phyloP scores from a whole-genome alignment of 2,329 filamentous ascomycete genomes.

The Macrophomina phaseolina region DNA sequence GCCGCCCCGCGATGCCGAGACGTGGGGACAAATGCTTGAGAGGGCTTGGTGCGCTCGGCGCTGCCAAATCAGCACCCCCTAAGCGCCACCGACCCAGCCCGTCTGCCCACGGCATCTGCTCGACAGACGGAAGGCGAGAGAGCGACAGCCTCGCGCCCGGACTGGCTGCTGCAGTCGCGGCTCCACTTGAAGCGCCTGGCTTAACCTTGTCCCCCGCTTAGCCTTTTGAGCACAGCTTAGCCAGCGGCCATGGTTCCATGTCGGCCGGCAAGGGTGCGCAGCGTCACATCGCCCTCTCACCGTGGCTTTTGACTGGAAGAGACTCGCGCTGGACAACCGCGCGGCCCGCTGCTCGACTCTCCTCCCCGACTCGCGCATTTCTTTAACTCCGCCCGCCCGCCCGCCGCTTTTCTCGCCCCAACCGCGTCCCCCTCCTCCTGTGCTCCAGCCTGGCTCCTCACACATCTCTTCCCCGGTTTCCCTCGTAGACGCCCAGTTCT shows the following conservation, averaged over 20 bases:
- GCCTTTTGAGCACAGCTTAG: neutral
- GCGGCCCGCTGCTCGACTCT: neutral
- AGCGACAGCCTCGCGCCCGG: neutral
- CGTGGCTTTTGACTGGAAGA: neutral
- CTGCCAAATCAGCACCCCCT: neutral
- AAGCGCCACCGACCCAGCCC: neutral
- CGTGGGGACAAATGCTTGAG: slow-evolving; percentile 16
- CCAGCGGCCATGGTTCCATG: neutral
- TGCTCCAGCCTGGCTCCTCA: neutral
- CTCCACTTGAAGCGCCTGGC: neutral
- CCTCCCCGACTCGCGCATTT: neutral
- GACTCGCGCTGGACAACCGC: neutral
- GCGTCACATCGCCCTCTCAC: neutral
- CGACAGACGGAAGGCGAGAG: neutral
- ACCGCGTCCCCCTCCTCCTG: neutral
- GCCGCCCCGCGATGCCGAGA: slow-evolving; percentile 23
- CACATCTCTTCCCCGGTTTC: too few species aligned
- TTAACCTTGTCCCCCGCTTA: neutral
- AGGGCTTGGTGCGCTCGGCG: slow-evolving; percentile 3
- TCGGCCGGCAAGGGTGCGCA: neutral
- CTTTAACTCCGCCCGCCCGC: neutral
- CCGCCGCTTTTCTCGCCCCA: neutral
- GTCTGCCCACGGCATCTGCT: neutral
- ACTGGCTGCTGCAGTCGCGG: neutral
- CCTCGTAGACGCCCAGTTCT: neutral